A percentile compares a stretch with the other conserved stretches of the same genome.
phyloP scores from a whole-genome alignment of 306 rosid species.

The Malus domestica region ASM211411v1 NC_041793.1:42633001-42633500 shows the following conservation, averaged over 20 bases:
- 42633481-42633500: no score
- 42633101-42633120: constrained; percentile 73
- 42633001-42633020: background rate
- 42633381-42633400: no score
- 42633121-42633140: constrained; percentile 89
- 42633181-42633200: constrained; percentile 32
- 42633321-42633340: no score
- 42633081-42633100: constrained; percentile 29
- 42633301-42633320: constrained; percentile 37
- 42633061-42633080: background rate
- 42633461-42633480: no score
- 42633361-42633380: no score
- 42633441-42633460: no score
- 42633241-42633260: constrained; percentile 26
- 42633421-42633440: no score
- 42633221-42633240: constrained; percentile 28
- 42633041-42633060: background rate
- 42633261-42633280: constrained; percentile 18
- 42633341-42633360: no score
- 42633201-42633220: constrained; percentile 23
- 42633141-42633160: constrained; percentile 73
- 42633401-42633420: no score
- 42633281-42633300: constrained; percentile 21
- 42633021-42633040: background rate
- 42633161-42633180: constrained; percentile 41